Evolutionary conservation across 2,329 filamentous ascomycete species (phyloP).

Genomic region (Verticillium nonalfalfae): DNA sequence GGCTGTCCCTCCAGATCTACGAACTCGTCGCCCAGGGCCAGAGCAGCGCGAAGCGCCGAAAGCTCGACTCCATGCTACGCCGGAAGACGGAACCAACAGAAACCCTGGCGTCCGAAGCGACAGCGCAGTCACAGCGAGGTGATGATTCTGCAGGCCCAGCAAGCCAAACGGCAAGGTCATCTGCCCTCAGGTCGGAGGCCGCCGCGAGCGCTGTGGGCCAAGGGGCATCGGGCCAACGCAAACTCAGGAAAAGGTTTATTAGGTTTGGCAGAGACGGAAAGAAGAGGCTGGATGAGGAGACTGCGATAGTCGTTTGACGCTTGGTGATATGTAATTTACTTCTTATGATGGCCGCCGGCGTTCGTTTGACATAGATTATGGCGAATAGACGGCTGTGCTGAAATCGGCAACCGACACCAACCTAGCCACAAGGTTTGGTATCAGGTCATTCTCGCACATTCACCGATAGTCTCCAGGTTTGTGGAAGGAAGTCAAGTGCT

Average conservation of each 20-base stretch:
- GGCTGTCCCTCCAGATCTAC: conserved; percentile 8
- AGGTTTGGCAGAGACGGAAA: background rate
- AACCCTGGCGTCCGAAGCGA: background rate
- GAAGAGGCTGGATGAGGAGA: background rate
- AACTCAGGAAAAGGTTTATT: background rate
- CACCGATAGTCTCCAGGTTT: too few relatives aligned
- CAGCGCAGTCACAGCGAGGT: background rate
- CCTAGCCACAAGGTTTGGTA: too few relatives aligned
- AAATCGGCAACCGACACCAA: too few relatives aligned
- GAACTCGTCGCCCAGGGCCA: conserved; percentile 6
- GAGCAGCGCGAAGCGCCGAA: background rate
- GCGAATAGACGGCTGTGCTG: too few relatives aligned
- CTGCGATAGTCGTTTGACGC: background rate
- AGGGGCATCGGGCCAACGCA: background rate
- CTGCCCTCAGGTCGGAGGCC: background rate
- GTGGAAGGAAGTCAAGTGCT: too few relatives aligned
- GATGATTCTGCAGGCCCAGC: background rate
- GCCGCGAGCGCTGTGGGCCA: background rate
- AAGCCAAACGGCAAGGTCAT: background rate
- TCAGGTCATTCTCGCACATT: too few relatives aligned
- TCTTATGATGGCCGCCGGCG: too few relatives aligned
- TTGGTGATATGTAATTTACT: too few relatives aligned
- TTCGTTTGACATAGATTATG: too few relatives aligned
- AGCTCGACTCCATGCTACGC: background rate
- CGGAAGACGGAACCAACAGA: background rate